A percentile compares a stretch with the other conserved stretches of the same genome.
Conservation (phyloP, 1,139 yeast species). For the Yamadazyma oceani region DNA sequence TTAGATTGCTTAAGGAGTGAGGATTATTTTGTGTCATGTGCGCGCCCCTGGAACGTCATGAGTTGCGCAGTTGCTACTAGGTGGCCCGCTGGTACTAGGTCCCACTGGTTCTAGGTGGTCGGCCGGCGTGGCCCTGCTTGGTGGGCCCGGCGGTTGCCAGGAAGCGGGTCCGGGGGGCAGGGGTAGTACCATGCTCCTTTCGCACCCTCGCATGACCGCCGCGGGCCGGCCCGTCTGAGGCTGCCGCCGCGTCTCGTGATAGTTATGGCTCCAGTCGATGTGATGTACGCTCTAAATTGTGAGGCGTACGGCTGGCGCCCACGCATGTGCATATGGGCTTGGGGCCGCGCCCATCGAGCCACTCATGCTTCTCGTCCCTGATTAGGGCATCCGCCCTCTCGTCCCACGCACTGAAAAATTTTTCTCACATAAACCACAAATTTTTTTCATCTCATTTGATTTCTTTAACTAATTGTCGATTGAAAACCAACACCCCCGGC, state of each 20-base stretch:
- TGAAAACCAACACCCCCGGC: constrained; percentile 88
- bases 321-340: too few relatives aligned
- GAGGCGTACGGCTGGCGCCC: too few relatives aligned
- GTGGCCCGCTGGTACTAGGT: background rate
- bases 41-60: background rate
- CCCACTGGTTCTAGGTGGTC: background rate
- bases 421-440: background rate
- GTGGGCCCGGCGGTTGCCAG: too few relatives aligned
- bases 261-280: too few relatives aligned
- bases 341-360: too few relatives aligned
- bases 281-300: too few relatives aligned
- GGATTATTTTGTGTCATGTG: background rate
- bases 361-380: background rate
- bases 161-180: too few relatives aligned
- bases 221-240: too few relatives aligned
- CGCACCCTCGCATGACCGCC: too few relatives aligned
- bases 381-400: constrained; percentile 11
- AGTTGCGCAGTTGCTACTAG: background rate
- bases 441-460: background rate
- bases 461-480: constrained; percentile 51
- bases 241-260: too few relatives aligned
- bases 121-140: background rate
- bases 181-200: too few relatives aligned
- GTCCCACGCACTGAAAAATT: constrained; percentile 1
- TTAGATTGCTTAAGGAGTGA: background rate